Evolutionary conservation across 108 stramenopile genomes (phyloP), one percentile per base, ranked within the genome.

Genomic region (Cyclotella cryptica): DNA sequence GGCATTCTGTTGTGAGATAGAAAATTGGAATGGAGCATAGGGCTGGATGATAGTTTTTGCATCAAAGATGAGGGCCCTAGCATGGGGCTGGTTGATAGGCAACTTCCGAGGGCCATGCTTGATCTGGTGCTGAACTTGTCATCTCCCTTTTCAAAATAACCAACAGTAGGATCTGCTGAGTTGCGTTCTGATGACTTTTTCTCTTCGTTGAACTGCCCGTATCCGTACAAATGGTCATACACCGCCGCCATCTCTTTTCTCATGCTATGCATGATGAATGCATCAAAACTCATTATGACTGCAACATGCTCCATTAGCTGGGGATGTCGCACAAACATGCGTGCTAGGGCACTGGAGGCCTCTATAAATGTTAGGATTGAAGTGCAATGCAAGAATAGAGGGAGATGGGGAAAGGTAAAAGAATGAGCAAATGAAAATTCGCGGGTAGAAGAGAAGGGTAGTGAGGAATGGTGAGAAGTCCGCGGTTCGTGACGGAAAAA

Each of bases 261-360:
- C 44, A 84, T 46, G 52, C 67, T 66, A 45, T 84, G 84, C 84
- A 84, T 84, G 17, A 80, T 80, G 35, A 66, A 84, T 24, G 67
- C 84, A 58, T 84, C 84, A 64, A 84, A 84, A 52, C 84, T 84
- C 84, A 84, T 84, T 3, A 84, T 75, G 30, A 77, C 80, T n/a
- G 77, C 72, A 15, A 80, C 79, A 49, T 80, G 80, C 28, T 84
- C 84, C 84, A 84, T 84, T 24, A 84, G 43, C 29, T 79, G 57
- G 14, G 84, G 84, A 60, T 84, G 84, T n/a, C 84, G 44, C 7
- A 71, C 57, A 61, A 83, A 83, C 72, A 83, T 83, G 12, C 75
- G 55, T 15, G 73, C 78, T 59, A 83, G 46, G 13, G 78, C 78
- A 17, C 78, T 51, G 0, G 58, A 71, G 1, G 82, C 82, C 29